Conservation (phyloP, 2,329 filamentous ascomycete genomes). For the Coniochaeta sp. region DNA sequence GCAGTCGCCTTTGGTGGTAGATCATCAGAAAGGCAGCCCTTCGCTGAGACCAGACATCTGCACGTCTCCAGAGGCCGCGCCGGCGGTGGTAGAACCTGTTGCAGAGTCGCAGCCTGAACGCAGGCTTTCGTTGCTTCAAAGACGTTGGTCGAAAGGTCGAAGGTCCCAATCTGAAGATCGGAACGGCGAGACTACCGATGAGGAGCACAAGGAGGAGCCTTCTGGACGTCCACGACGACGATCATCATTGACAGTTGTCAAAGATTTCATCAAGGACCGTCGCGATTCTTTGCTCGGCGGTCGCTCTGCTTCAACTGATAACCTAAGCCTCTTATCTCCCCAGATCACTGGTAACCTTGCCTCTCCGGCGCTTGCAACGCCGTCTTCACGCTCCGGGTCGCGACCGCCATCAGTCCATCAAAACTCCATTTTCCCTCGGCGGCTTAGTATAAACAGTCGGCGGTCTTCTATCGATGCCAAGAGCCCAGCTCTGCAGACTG, state of each 20-base stretch:
- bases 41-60: not conserved
- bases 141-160: conserved; percentile 35
- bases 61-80: conserved; percentile 6
- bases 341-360: conserved; percentile 10
- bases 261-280: conserved; percentile 53
- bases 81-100: not conserved
- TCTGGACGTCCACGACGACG: conserved; percentile 30
- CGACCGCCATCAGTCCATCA: conserved; percentile 40
- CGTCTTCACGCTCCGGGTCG: conserved; percentile 33
- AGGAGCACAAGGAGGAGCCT: conserved; percentile 23
- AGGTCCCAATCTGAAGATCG: conserved; percentile 27
- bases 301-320: conserved; percentile 39
- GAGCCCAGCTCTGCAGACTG: conserved; percentile 19
- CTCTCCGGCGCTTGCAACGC: conserved; percentile 15
- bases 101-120: conserved; percentile 8
- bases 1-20: conserved; percentile 51
- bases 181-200: conserved; percentile 15
- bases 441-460: conserved; percentile 57
- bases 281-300: conserved; percentile 38
- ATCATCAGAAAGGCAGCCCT: conserved; percentile 38
- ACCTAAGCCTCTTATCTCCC: conserved; percentile 20
- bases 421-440: conserved; percentile 46
- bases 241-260: conserved; percentile 53
- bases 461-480: conserved; percentile 45
- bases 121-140: conserved; percentile 39